phyloP scores from a whole-genome alignment of 352 stramenopile species.

The Phytopythium aichiense region DNA sequence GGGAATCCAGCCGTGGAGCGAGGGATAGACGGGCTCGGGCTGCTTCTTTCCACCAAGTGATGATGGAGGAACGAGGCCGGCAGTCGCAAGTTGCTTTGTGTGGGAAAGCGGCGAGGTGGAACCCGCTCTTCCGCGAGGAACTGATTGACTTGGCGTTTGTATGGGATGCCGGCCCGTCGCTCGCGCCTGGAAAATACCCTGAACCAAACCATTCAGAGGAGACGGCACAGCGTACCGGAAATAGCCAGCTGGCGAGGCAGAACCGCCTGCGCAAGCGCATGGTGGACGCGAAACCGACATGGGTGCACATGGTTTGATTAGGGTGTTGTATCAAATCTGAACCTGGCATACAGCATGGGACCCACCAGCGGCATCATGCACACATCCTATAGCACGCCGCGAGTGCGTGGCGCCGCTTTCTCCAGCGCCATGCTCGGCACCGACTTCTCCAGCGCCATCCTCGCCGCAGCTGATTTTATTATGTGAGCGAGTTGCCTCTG shows the following conservation, averaged over 20 bases:
- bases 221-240: background rate
- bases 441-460: background rate
- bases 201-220: slow-evolving; percentile 9
- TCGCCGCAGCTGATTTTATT: background rate
- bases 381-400: background rate
- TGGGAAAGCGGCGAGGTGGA: background rate
- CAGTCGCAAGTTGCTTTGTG: background rate
- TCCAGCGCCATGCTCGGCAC: background rate
- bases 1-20: slow-evolving; percentile 1
- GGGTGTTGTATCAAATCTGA: background rate
- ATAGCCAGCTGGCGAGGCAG: background rate
- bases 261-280: background rate
- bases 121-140: background rate
- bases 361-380: background rate
- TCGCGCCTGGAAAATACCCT: slow-evolving; percentile 1
- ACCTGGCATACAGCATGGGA: background rate
- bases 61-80: background rate
- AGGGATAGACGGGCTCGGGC: background rate
- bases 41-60: background rate
- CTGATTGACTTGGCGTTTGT: background rate
- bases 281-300: background rate
- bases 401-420: background rate
- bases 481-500: no score
- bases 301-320: background rate
- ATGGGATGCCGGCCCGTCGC: background rate